These are phyloP conservation scores for Trypanosomatidae sp. DNA, from an alignment of 208 protist species.

Conservation along the genomic window DNA sequence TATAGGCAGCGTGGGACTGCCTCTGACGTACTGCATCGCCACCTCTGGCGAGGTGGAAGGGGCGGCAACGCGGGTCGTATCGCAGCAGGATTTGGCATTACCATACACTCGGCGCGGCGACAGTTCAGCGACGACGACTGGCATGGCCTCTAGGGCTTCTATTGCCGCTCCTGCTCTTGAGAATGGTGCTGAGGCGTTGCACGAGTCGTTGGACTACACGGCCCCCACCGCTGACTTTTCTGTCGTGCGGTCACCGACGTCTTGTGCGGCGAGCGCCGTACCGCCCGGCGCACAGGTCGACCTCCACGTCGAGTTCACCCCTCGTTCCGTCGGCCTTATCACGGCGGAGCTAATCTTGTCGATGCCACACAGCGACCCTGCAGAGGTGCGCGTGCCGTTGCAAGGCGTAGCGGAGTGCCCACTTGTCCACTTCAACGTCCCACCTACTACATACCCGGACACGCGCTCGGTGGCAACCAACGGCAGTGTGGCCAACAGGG, in stretches of 20 bases:
- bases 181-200: slow-evolving; percentile 3
- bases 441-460: slow-evolving; percentile 74
- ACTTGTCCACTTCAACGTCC: slow-evolving; percentile 96
- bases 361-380: slow-evolving; percentile 58
- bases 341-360: slow-evolving; percentile 39
- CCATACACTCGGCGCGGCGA: not conserved
- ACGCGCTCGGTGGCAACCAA: slow-evolving; percentile 62
- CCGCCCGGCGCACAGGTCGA: slow-evolving; percentile 40
- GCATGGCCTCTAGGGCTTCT: not conserved
- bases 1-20: slow-evolving; percentile 74
- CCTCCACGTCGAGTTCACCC: slow-evolving; percentile 87
- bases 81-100: not conserved
- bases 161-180: not conserved
- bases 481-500: slow-evolving; percentile 30
- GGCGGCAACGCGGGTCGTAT: not conserved
- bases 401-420: slow-evolving; percentile 88
- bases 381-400: slow-evolving; percentile 63
- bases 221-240: slow-evolving; percentile 2
- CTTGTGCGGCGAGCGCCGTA: slow-evolving; percentile 41
- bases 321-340: slow-evolving; percentile 60
- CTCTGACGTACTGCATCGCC: slow-evolving; percentile 50
- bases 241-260: slow-evolving; percentile 7
- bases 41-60: not conserved
- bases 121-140: not conserved
- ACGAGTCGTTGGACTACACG: slow-evolving; percentile 3